Conservation (phyloP, 2,329 filamentous ascomycete genomes). For the Neonectria faginata region DNA sequence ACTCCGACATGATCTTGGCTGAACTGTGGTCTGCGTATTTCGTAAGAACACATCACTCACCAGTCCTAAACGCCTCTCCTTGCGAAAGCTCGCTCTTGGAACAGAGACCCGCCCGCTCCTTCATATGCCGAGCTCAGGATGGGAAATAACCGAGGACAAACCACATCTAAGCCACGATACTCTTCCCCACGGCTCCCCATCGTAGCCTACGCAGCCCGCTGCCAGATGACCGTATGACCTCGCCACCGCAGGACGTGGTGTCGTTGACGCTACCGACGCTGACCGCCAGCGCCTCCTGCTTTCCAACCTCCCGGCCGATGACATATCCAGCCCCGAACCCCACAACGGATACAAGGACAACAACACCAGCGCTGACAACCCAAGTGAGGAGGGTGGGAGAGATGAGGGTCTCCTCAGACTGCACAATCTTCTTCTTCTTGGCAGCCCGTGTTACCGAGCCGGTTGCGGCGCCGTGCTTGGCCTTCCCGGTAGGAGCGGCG, state of each 20-base stretch:
- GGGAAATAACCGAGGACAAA: slow-evolving; percentile 15
- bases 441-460: slow-evolving; percentile 58
- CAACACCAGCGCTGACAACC: slow-evolving; percentile 74
- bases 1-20: slow-evolving; percentile 31
- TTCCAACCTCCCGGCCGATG: slow-evolving; percentile 74
- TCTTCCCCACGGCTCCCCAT: slow-evolving; percentile 65
- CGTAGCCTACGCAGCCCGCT: slow-evolving; percentile 65
- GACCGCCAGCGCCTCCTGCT: slow-evolving; percentile 66
- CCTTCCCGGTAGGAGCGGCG: slow-evolving; percentile 54
- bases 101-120: slow-evolving; percentile 14
- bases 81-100: slow-evolving; percentile 15
- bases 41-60: slow-evolving; percentile 33
- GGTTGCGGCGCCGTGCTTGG: slow-evolving; percentile 61
- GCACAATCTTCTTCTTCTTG: slow-evolving; percentile 70
- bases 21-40: slow-evolving; percentile 32
- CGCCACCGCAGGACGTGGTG: slow-evolving; percentile 62
- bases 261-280: slow-evolving; percentile 56
- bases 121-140: slow-evolving; percentile 1
- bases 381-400: slow-evolving; percentile 72
- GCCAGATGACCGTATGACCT: slow-evolving; percentile 64
- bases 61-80: slow-evolving; percentile 25
- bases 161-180: slow-evolving; percentile 58
- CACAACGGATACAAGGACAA: slow-evolving; percentile 75
- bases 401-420: slow-evolving; percentile 57
- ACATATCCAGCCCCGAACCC: slow-evolving; percentile 77